Evolutionary conservation across 202 grass and related monocot genomes (phyloP), one percentile per base, ranked within the genome.

Genomic region (Schoenoplectus tabernaemontani): DNA sequence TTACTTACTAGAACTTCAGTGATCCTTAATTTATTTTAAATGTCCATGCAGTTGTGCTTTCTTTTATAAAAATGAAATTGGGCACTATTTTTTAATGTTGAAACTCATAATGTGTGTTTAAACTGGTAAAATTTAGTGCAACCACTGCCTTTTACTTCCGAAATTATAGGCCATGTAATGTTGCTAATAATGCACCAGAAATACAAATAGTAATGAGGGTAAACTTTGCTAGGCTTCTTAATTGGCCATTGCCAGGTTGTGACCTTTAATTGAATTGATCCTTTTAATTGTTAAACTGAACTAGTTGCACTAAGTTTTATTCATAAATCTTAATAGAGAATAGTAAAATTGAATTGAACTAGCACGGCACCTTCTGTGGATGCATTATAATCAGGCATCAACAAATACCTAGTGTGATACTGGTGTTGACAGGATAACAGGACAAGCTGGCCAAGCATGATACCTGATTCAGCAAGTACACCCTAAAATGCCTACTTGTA

Each of bases 91-190:
- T 68, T 68, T 13, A 41, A 68, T 33, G 19, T 68, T 43, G 64
- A 68, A 68, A 68, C 37, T 68, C 19, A 68, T 68, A 9, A 68
- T 68, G 37, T 9, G 22, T 68, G 19, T 68, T 32, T 61, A 15
- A 61, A 61, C 12, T 61, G 58, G 58, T n/a, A 68, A 68, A 68
- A 23, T 11, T 22, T 43, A n/a, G 38, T 68, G 64, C 37, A 43
- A 63, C 9, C 37, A 5, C 37, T 9, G 8, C 8, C 36, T 43
- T 68, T 12, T 43, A n/a, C 37, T 43, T 68, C 38, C 3, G 17
- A 43, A 68, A 42, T 68, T 68, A 68, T 68, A 68, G 37, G 7
- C n/a, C 38, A 43, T 68, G 64, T 37, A n/a, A n/a, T n/a, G n/a
- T n/a, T n/a, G n/a, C n/a, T n/a, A n/a, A 0, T 38, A 19, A 17